phyloP scores from a whole-genome alignment of 164 flowering plant genomes.

The Aristolochia fimbriata region DNA sequence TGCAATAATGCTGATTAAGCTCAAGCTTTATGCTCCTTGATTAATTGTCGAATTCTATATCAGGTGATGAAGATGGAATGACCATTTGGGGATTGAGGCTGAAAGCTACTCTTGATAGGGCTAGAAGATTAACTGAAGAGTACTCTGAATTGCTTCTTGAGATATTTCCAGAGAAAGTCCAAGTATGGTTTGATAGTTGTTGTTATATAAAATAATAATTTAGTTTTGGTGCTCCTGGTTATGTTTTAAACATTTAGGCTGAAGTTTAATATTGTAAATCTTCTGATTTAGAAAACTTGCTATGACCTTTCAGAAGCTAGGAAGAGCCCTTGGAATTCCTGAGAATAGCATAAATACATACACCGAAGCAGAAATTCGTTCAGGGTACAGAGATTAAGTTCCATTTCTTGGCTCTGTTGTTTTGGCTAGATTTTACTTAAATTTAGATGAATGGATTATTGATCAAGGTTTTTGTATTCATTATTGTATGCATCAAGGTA shows the following conservation, averaged over 20 bases:
- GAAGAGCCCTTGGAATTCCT: constrained; percentile 84
- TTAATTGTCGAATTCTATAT: background rate
- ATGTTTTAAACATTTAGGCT: background rate
- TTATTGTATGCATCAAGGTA: background rate
- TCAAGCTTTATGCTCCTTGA: background rate
- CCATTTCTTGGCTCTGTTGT: background rate
- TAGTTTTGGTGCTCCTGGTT: background rate
- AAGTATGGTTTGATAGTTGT: constrained; percentile 23
- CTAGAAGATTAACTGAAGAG: constrained; percentile 85
- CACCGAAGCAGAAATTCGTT: constrained; percentile 97
- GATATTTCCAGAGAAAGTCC: constrained; percentile 70
- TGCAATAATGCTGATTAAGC: too few relatives aligned
- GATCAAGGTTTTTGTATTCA: background rate
- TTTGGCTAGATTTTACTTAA: background rate
- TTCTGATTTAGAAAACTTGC: background rate
- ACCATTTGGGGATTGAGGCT: constrained; percentile 80
- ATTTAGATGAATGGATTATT: background rate
- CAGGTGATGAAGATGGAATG: constrained; percentile 83
- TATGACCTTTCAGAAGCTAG: constrained; percentile 46
- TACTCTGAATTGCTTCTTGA: constrained; percentile 82
- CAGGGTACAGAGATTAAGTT: constrained; percentile 45
- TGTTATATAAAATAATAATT: background rate
- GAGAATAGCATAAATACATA: constrained; percentile 77
- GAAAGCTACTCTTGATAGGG: constrained; percentile 92
- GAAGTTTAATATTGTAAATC: background rate